Evolutionary conservation across 176 grass and related monocot genomes (phyloP).

Genomic region (Aegilops bicornis): DNA sequence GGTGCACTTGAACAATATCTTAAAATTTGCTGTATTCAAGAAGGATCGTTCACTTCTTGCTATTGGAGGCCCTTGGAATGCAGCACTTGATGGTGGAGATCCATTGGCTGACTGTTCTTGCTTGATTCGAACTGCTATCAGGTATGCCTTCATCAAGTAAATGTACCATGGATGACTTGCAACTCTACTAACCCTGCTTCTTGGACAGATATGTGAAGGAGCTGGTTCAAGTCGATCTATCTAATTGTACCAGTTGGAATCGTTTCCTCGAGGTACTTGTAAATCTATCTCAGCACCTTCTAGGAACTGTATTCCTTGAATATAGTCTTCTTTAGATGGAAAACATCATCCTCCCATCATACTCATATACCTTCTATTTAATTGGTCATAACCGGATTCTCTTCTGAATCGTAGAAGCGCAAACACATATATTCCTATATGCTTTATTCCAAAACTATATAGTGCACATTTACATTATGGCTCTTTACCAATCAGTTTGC

Average conservation of each 20-base stretch:
- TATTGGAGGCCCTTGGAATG: conserved; percentile 87
- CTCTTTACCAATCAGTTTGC: neutral
- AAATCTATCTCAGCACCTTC: conserved; percentile 8
- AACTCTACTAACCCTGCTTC: conserved; percentile 25
- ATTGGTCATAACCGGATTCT: neutral
- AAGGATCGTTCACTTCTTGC: conserved; percentile 82
- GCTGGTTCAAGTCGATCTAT: conserved; percentile 81
- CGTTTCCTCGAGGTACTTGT: conserved; percentile 90
- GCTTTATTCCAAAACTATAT: neutral
- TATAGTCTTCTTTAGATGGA: conserved; percentile 11
- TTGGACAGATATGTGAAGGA: conserved; percentile 80
- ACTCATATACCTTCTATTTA: neutral
- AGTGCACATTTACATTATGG: neutral
- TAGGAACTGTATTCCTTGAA: conserved; percentile 20
- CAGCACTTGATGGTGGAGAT: conserved; percentile 72
- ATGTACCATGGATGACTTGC: conserved; percentile 20
- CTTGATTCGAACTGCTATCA: conserved; percentile 86
- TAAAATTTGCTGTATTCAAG: conserved; percentile 90
- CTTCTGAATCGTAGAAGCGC: neutral
- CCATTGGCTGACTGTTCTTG: conserved; percentile 61
- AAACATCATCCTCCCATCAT: neutral
- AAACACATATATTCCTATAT: neutral
- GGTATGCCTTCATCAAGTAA: conserved; percentile 39
- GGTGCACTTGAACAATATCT: conserved; percentile 77
- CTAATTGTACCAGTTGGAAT: conserved; percentile 82